phyloP scores from a whole-genome alignment of 176 grass and related monocot genomes.

The Aegilops umbellulata region DNA sequence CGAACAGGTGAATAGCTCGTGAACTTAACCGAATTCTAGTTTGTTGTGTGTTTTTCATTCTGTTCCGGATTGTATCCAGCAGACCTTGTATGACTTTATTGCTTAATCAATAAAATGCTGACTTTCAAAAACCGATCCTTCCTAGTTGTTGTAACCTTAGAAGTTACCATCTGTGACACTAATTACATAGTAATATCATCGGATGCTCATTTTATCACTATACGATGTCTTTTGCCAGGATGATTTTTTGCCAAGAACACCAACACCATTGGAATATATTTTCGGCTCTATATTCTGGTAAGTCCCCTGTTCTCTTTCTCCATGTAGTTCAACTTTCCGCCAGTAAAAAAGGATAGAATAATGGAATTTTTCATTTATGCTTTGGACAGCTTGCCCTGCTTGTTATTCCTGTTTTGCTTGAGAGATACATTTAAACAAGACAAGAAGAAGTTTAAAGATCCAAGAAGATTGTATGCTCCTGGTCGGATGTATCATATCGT shows the following conservation, averaged over 20 bases:
- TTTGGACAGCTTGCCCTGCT: constrained; percentile 96
- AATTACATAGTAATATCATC: not conserved
- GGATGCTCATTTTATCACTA: not conserved
- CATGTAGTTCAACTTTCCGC: not conserved
- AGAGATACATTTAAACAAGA: constrained; percentile 99
- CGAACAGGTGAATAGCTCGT: constrained; percentile 1
- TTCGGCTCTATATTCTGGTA: constrained; percentile 97
- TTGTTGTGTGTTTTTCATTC: too few relatives aligned
- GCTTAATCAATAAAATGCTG: too few relatives aligned
- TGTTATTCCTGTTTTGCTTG: constrained; percentile 86
- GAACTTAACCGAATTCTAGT: not conserved
- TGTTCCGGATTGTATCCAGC: too few relatives aligned
- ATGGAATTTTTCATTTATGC: constrained; percentile 54
- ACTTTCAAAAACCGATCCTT: not conserved
- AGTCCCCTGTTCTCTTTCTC: constrained; percentile 16
- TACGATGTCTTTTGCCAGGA: constrained; percentile 46
- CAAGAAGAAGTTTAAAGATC: constrained; percentile 76
- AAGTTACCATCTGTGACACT: not conserved
- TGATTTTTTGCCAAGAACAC: constrained; percentile 97
- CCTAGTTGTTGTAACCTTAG: not conserved
- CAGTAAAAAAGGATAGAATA: not conserved
- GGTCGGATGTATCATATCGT: constrained; percentile 98
- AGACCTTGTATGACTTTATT: too few relatives aligned
- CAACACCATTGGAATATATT: constrained; percentile 90
- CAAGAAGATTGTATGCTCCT: constrained; percentile 93